Evolutionary conservation across 225 moss, liverwort and hornwort species (phyloP).

Genomic region (Polytrichum commune): DNA sequence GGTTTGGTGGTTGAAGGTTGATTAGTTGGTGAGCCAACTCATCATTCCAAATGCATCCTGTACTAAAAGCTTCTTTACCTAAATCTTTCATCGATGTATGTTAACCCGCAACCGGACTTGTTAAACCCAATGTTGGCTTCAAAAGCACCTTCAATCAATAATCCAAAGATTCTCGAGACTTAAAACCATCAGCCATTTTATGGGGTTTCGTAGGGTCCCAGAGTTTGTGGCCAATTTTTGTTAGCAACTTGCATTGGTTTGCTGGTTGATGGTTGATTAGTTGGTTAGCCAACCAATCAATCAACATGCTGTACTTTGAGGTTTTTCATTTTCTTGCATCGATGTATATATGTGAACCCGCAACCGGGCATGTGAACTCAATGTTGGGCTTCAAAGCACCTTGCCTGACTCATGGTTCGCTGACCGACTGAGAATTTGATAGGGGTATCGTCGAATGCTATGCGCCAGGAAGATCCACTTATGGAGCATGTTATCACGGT

Average conservation of each 20-base stretch:
- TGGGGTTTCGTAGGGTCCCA: background rate
- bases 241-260: too few relatives aligned
- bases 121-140: background rate
- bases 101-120: background rate
- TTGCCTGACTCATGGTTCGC: background rate
- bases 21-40: background rate
- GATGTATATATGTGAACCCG: background rate
- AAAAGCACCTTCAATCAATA: background rate
- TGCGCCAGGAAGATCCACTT: conserved; percentile 3
- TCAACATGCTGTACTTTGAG: background rate
- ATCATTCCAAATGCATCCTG: background rate
- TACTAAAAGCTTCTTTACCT: background rate
- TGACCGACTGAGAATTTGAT: background rate
- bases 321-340: background rate
- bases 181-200: background rate
- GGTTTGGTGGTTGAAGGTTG: too few relatives aligned
- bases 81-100: background rate
- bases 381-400: background rate
- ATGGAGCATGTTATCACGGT: background rate
- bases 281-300: background rate
- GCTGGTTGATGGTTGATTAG: too few relatives aligned
- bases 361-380: background rate
- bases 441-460: background rate
- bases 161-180: background rate
- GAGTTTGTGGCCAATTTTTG: too few relatives aligned